Evolutionary conservation across 78 protist genomes (phyloP), one percentile per base, ranked within the genome.

Genomic region (Speleostelium caveatum): DNA sequence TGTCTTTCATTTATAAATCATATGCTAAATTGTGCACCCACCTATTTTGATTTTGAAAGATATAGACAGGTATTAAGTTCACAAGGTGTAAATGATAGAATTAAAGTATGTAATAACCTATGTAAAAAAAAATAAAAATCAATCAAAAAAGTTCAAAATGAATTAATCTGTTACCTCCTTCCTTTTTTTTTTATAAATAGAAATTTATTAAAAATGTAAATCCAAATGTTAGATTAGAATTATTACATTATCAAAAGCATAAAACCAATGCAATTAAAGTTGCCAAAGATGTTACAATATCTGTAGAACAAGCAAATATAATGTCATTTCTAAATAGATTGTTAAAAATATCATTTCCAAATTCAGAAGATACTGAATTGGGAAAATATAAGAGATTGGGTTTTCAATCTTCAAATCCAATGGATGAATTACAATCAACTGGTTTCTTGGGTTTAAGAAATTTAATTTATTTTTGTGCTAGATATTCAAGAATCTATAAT

Each of bases 1-100:
- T 83, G 91, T 69, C 35, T 83, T 28, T 83, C 91, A 59, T 83
- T 83, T 42, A 83, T 83, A 14, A 83, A 83, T 60, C 91, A 83
- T 32, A 83, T 83, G 91, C 39, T 83, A n/a, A 53, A 35, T 30
- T 26, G 66, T 36, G 91, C 91, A 17, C 91, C 91, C 24, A 68
- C 91, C 1, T 74, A 59, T 32, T 83, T 83, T 22, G 91, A 83
- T 42, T 83, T 69, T 69, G 91, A 83, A 42, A 67, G 79, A 69
- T 83, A 83, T 69, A 24, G 91, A 30, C 91, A 83, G 32, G 36
- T 56, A 32, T 33, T 83, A 67, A 69, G 79, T 45, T 42, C 79
- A 3, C 77, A 83, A 45, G 91, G 91, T 59, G 79, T 83, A 28
- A 83, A 83, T 45, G 91, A 83, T 30, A 30, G 56, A 2, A 78